These are phyloP conservation scores for Xylaria sp. DNA, from an alignment of 2,329 filamentous ascomycete genomes.

Conservation along the genomic window DNA sequence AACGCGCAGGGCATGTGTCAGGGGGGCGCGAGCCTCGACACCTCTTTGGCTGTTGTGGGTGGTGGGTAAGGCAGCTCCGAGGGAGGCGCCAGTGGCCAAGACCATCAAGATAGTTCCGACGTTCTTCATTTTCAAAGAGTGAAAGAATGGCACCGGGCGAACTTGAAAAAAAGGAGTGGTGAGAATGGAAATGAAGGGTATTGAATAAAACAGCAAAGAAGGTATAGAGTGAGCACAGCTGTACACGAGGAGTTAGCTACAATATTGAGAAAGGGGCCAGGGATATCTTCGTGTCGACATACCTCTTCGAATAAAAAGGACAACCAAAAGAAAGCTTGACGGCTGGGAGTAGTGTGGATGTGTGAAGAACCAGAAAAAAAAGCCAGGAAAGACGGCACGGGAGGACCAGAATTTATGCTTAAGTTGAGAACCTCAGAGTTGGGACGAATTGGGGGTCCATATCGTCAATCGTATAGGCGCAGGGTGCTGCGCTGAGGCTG, in stretches of 20 bases:
- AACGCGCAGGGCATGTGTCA: conserved; percentile 24
- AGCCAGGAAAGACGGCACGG: conserved; percentile 13
- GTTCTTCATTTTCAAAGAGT: conserved; percentile 44
- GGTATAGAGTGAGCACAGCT: conserved; percentile 35
- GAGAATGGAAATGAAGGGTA: conserved; percentile 21
- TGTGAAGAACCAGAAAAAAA: conserved; percentile 21
- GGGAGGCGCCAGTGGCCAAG: conserved; percentile 40
- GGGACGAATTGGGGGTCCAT: conserved; percentile 9
- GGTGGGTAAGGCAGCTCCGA: conserved; percentile 37
- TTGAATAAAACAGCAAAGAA: conserved; percentile 29
- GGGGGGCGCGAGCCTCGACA: conserved; percentile 16
- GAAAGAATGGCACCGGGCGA: conserved; percentile 17
- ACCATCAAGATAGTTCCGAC: conserved; percentile 41
- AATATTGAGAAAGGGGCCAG: not conserved
- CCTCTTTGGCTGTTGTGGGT: conserved; percentile 1
- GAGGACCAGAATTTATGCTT: conserved; percentile 24
- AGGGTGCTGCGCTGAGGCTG: conserved; percentile 10
- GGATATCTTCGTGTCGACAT: conserved; percentile 11
- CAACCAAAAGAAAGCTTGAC: conserved; percentile 25
- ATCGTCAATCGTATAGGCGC: conserved; percentile 11
- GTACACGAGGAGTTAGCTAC: conserved; percentile 21
- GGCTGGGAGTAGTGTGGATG: conserved; percentile 22
- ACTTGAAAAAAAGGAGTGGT: conserved; percentile 22
- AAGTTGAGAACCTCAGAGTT: conserved; percentile 6
- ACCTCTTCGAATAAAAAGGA: conserved; percentile 32